Evolutionary conservation across 371 early-diverging fungal species (phyloP).

Genomic region (Nematocida ironsii): DNA sequence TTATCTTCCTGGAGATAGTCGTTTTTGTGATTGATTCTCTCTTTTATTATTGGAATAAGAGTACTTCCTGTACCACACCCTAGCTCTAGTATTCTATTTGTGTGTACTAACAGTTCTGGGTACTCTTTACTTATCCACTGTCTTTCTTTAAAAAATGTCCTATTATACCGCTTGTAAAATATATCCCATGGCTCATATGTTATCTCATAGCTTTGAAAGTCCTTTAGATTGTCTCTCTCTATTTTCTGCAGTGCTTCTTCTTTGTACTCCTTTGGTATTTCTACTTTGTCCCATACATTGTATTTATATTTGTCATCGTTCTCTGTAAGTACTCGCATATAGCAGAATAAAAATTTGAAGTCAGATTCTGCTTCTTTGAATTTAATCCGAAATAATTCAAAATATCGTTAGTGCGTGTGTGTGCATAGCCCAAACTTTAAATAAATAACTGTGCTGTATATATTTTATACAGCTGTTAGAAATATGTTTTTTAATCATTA

Average conservation of each 20-base stretch:
- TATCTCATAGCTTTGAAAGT: background rate
- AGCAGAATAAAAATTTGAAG: conserved; percentile 1
- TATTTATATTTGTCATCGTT: conserved; percentile 52
- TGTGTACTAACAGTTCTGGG: conserved; percentile 27
- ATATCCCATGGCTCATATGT: conserved; percentile 56
- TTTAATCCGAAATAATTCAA: too few relatives aligned
- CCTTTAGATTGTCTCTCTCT: conserved; percentile 35
- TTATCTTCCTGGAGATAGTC: conserved; percentile 11
- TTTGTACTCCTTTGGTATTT: conserved; percentile 32
- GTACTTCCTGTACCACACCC: conserved; percentile 65
- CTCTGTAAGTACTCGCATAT: conserved; percentile 27
- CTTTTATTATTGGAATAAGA: conserved; percentile 41
- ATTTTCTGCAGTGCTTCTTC: conserved; percentile 46
- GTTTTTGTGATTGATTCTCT: background rate
- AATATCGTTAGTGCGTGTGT: too few relatives aligned
- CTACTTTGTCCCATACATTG: conserved; percentile 63
- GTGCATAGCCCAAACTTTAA: too few relatives aligned
- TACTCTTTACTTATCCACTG: conserved; percentile 59
- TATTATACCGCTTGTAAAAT: conserved; percentile 61
- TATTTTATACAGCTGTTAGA: too few relatives aligned
- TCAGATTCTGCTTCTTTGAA: too few relatives aligned
- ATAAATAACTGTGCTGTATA: too few relatives aligned
- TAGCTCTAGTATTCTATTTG: conserved; percentile 54
- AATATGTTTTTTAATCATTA: too few relatives aligned
- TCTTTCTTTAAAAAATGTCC: conserved; percentile 58